Base-by-base conservation (phyloP, 805 yeast genomes). In the Candida maris region DNA sequence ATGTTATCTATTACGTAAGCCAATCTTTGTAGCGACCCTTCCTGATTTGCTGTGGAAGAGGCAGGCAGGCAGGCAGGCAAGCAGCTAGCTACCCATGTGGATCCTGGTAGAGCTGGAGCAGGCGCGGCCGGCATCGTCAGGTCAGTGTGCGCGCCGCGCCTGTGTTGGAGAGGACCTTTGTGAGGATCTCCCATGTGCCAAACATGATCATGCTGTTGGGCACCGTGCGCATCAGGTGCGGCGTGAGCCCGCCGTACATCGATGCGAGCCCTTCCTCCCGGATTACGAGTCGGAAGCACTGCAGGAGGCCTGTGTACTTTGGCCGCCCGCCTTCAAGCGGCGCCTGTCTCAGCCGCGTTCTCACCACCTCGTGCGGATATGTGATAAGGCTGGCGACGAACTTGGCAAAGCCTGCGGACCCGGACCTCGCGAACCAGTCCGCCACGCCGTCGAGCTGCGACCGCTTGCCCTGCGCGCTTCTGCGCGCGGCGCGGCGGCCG, bases 121-220 rank as follows among this genome's bases (percentile, higher is more conserved):
- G n/a, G n/a, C n/a, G n/a, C n/a, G n/a, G n/a, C n/a, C n/a, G n/a
- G n/a, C n/a, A n/a, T n/a, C n/a, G n/a, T n/a, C n/a, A n/a, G n/a
- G n/a, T n/a, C n/a, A n/a, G n/a, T n/a, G n/a, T n/a, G n/a, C n/a
- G n/a, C n/a, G n/a, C n/a, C n/a, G n/a, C n/a, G n/a, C n/a, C n/a
- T n/a, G n/a, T n/a, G n/a, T n/a, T 46, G 3, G 80, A 73, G 19
- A 81, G 60, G n/a, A 76, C 48, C 39, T 71, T 73, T 32, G 82
- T 78, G 37, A 84, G 78, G 22, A 93, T 59, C 57, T 93, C 99
- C 97, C 97, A 93, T 3, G 97, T 89, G 30, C 99, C 98, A 68
- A 93, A 93, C 98, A 93, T 93, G 50, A 93, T 91, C 57, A 93
- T 88, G 54, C 95, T 85, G 63, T 93, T 93, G 3, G 99, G 99